Evolutionary conservation across 2,329 filamentous ascomycete genomes (phyloP).

Genomic region (Phoma sp.): DNA sequence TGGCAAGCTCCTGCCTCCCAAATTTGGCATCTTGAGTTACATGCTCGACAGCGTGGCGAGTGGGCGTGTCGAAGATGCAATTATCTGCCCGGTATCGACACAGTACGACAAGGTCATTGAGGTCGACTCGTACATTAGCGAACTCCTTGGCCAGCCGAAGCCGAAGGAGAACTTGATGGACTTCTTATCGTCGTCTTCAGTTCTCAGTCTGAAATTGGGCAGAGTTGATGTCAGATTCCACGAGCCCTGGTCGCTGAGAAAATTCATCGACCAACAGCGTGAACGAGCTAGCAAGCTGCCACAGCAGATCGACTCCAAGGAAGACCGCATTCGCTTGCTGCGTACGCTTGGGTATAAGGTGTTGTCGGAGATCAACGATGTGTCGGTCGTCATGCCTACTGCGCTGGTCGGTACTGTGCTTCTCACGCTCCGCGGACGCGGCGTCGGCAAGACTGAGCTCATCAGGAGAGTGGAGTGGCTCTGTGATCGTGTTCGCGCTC

Average conservation of each 20-base stretch:
- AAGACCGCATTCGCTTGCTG: conserved; percentile 72
- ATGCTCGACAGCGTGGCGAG: conserved; percentile 89
- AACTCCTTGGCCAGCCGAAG: conserved; percentile 91
- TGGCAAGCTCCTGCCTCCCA: conserved; percentile 89
- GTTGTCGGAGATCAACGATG: conserved; percentile 90
- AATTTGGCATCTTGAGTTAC: conserved; percentile 93
- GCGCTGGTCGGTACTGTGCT: conserved; percentile 93
- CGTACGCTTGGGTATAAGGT: conserved; percentile 91
- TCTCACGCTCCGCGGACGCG: conserved; percentile 86
- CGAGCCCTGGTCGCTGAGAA: conserved; percentile 88
- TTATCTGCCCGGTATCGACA: conserved; percentile 94
- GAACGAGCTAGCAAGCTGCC: conserved; percentile 56
- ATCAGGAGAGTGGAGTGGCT: conserved; percentile 91
- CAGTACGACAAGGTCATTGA: conserved; percentile 99
- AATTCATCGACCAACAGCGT: conserved; percentile 80
- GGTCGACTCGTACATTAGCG: conserved; percentile 87
- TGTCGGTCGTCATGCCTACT: conserved; percentile 97
- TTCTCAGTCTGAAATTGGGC: conserved; percentile 86
- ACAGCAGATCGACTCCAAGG: conserved; percentile 44
- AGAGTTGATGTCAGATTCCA: conserved; percentile 95
- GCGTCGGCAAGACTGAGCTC: conserved; percentile 86
- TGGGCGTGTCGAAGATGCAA: conserved; percentile 84
- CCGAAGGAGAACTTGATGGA: conserved; percentile 91
- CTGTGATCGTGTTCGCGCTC: conserved; percentile 76
- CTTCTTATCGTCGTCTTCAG: conserved; percentile 86